Evolutionary conservation across 1,284 basidiomycete genomes (phyloP).

Genomic region (Tilletia setariae): DNA sequence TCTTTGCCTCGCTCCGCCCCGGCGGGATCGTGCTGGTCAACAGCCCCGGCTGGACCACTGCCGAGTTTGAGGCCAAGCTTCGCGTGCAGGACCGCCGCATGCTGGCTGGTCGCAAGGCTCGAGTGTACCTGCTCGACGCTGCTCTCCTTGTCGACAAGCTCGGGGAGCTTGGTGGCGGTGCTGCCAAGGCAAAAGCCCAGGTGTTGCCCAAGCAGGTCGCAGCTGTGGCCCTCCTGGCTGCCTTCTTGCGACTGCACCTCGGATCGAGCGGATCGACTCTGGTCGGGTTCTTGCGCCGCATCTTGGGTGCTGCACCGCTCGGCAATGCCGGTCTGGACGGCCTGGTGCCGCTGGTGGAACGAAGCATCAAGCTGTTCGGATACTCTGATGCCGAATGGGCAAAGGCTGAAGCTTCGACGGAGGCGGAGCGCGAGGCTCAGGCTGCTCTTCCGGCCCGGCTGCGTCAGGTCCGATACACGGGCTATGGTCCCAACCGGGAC

Average conservation of each 20-base stretch:
- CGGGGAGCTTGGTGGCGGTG: conserved; percentile 35
- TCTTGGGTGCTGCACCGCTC: conserved; percentile 45
- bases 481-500: conserved; percentile 33
- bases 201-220: conserved; percentile 37
- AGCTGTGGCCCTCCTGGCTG: conserved; percentile 39
- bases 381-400: conserved; percentile 38
- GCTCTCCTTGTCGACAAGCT: conserved; percentile 41
- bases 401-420: conserved; percentile 38
- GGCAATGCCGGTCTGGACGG: conserved; percentile 41
- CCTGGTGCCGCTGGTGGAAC: conserved; percentile 38
- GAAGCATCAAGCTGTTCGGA: conserved; percentile 34
- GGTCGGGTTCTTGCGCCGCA: conserved; percentile 30
- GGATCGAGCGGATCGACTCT: conserved; percentile 30
- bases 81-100: conserved; percentile 45
- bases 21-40: conserved; percentile 50
- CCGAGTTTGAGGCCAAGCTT: conserved; percentile 47
- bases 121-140: conserved; percentile 44
- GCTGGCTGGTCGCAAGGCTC: conserved; percentile 41
- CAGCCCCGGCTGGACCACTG: conserved; percentile 42
- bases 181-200: conserved; percentile 40
- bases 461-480: conserved; percentile 46
- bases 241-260: conserved; percentile 39
- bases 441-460: conserved; percentile 29
- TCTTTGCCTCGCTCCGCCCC: conserved; percentile 40
- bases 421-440: conserved; percentile 36